phyloP scores from a whole-genome alignment of 1,139 yeast species.

The Pichia sp. region DNA sequence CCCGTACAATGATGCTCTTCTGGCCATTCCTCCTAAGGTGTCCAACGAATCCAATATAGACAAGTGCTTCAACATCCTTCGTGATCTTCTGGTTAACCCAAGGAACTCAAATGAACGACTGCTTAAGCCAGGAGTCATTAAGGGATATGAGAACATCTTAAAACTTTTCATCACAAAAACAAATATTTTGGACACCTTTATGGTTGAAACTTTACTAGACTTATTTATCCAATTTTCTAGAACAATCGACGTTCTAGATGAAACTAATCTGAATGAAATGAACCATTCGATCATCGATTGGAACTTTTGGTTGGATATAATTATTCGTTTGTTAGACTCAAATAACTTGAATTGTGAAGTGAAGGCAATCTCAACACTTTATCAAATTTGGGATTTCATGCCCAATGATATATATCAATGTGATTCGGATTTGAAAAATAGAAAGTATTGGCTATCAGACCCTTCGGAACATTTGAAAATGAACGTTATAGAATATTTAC shows the following conservation, averaged over 20 bases:
- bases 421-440: slow-evolving; percentile 1
- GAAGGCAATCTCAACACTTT: slow-evolving; percentile 60
- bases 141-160: slow-evolving; percentile 48
- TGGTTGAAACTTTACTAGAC: slow-evolving; percentile 43
- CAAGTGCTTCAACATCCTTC: slow-evolving; percentile 38
- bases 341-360: slow-evolving; percentile 61
- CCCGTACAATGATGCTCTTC: slow-evolving; percentile 3
- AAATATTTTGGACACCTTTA: slow-evolving; percentile 43
- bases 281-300: slow-evolving; percentile 44
- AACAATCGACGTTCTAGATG: slow-evolving; percentile 19
- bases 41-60: slow-evolving; percentile 36
- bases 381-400: slow-evolving; percentile 71
- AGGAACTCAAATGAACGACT: slow-evolving; percentile 34
- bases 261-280: slow-evolving; percentile 7
- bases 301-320: slow-evolving; percentile 71
- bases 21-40: slow-evolving; percentile 29
- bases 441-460: slow-evolving; percentile 30
- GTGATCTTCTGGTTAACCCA: slow-evolving; percentile 40
- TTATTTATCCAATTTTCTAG: slow-evolving; percentile 44
- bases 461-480: slow-evolving; percentile 39
- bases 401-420: slow-evolving; percentile 37
- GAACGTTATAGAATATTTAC: slow-evolving; percentile 52
- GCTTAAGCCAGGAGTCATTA: slow-evolving; percentile 30
- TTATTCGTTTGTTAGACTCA: slow-evolving; percentile 54
- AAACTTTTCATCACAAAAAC: slow-evolving; percentile 45